Evolutionary conservation across 2,329 filamentous ascomycete species (phyloP).

Genomic region (Biscogniauxia marginata): DNA sequence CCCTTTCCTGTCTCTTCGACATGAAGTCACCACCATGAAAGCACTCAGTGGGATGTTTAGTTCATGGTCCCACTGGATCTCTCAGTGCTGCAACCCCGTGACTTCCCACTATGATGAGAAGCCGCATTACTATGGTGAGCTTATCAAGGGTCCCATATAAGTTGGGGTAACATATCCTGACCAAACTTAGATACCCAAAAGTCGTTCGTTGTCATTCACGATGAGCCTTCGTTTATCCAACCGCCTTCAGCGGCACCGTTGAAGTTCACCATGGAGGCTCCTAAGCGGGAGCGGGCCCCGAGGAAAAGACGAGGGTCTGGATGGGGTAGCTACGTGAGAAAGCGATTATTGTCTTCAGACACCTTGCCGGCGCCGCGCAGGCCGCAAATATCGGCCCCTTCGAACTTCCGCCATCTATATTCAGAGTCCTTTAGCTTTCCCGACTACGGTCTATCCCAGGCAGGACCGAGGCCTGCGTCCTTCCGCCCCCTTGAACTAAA

Average conservation of each 20-base stretch:
- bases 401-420: constrained; percentile 59
- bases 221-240: constrained; percentile 38
- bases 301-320: constrained; percentile 40
- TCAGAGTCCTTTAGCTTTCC: constrained; percentile 35
- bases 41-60: constrained; percentile 41
- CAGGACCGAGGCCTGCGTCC: constrained; percentile 33
- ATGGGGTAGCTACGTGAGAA: constrained; percentile 45
- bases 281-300: constrained; percentile 33
- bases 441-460: constrained; percentile 22
- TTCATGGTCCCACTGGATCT: constrained; percentile 48
- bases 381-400: constrained; percentile 57
- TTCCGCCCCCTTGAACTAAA: constrained; percentile 58
- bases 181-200: constrained; percentile 30
- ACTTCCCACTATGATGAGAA: constrained; percentile 40
- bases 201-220: constrained; percentile 37
- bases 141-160: constrained; percentile 21
- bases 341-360: constrained; percentile 43
- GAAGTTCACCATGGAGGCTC: constrained; percentile 24
- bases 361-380: constrained; percentile 44
- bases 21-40: constrained; percentile 40
- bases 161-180: constrained; percentile 12
- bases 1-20: constrained; percentile 23
- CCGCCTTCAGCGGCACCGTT: constrained; percentile 32
- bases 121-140: constrained; percentile 39
- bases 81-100: constrained; percentile 45